phyloP scores from a whole-genome alignment of 805 yeast genomes.

The Cyberlindnera misumaiensis region DNA sequence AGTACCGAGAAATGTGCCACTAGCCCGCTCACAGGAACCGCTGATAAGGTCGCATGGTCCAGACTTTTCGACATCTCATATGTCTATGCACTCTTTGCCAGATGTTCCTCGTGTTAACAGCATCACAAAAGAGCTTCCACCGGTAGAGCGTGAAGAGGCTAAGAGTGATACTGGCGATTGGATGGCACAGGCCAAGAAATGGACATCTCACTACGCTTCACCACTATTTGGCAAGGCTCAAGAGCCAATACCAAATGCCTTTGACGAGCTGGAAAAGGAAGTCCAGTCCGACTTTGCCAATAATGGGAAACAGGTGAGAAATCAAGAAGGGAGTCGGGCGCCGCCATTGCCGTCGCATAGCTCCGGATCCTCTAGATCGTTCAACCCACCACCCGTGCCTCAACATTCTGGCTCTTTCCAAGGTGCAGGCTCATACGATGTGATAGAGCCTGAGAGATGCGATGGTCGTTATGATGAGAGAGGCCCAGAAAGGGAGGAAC shows the following conservation, averaged over 20 bases:
- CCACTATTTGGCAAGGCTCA: slow-evolving; percentile 8
- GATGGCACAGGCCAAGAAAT: slow-evolving; percentile 13
- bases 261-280: slow-evolving; percentile 29
- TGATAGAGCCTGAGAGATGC: slow-evolving; percentile 17
- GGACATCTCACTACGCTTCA: slow-evolving; percentile 7
- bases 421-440: slow-evolving; percentile 9
- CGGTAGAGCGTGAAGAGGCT: neutral
- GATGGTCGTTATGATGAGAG: too few relatives aligned
- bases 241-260: slow-evolving; percentile 12
- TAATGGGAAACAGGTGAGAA: slow-evolving; percentile 8
- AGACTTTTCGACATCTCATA: slow-evolving; percentile 6
- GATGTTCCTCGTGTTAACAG: slow-evolving; percentile 17
- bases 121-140: slow-evolving; percentile 5
- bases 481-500: slow-evolving; percentile 18
- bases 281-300: slow-evolving; percentile 26
- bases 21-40: neutral
- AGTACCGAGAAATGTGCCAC: slow-evolving; percentile 10
- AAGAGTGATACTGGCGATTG: neutral
- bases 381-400: slow-evolving; percentile 11
- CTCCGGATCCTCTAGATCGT: slow-evolving; percentile 9
- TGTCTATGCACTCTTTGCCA: slow-evolving; percentile 18
- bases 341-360: slow-evolving; percentile 25
- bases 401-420: slow-evolving; percentile 4
- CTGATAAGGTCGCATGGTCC: neutral
- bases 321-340: slow-evolving; percentile 5